Percentiles rank a stretch among this genome's conserved stretches.
These are phyloP conservation scores for Populus deltoides DNA, from an alignment of 345 rosid species.

Conservation along the genomic window DNA sequence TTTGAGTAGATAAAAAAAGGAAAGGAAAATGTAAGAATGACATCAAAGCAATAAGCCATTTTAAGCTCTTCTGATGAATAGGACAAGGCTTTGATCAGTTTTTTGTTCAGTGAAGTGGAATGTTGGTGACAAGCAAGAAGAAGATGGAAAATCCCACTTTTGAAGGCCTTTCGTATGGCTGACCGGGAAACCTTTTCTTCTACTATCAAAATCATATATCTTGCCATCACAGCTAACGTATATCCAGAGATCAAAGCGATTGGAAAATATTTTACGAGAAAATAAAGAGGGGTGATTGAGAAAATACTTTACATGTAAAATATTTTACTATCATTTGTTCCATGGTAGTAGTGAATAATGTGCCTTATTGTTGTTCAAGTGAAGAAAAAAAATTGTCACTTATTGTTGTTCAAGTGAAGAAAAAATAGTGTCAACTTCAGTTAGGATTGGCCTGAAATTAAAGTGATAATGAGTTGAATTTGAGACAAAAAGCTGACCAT, in stretches of 20 bases:
- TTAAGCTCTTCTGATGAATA: not conserved
- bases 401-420: too few relatives aligned
- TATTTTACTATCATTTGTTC: too few relatives aligned
- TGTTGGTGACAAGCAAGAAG: constrained; percentile 75
- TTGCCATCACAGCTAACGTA: constrained; percentile 54
- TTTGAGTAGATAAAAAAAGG: not conserved
- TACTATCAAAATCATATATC: constrained; percentile 28
- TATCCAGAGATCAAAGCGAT: constrained; percentile 82
- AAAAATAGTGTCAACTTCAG: too few relatives aligned
- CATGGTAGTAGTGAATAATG: too few relatives aligned
- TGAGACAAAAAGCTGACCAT: too few relatives aligned
- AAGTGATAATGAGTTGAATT: too few relatives aligned
- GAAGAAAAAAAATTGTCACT: too few relatives aligned
- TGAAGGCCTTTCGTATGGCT: constrained; percentile 32
- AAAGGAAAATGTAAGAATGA: not conserved
- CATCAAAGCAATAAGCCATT: not conserved
- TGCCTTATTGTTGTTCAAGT: too few relatives aligned
- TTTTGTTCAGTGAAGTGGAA: constrained; percentile 32
- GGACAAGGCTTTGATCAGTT: too few relatives aligned
- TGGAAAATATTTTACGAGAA: constrained; percentile 32
- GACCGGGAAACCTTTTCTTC: constrained; percentile 36
- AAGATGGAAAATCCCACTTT: constrained; percentile 47
- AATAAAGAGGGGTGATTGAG: too few relatives aligned
- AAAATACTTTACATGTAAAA: too few relatives aligned
- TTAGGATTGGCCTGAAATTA: too few relatives aligned